Evolutionary conservation across 2,329 filamentous ascomycete species (phyloP), one percentile per base, ranked within the genome.

Genomic region (Pseudocercospora macadamiae): DNA sequence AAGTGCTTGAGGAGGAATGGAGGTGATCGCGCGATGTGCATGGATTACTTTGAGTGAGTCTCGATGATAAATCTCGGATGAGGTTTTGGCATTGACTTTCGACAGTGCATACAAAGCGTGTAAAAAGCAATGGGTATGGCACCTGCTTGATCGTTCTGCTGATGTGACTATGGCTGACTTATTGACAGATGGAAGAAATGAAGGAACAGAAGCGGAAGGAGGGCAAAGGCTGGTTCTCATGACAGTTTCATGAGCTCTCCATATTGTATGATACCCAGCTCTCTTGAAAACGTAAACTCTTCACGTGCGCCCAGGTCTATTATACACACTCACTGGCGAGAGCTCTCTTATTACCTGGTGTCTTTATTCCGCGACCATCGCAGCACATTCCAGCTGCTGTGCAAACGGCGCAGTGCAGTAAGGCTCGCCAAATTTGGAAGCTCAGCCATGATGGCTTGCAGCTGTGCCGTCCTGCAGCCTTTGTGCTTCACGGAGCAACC

Each of bases 41-140:
- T 83, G 64, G 93, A 97, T 75, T 97, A 96, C 73, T 97, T 99
- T 73, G 91, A 97, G 92, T 97, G 74, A 77, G 90, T 59, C 44
- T 16, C 10, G 23, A 34, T 18, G 14, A 23, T 52, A 19, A 54
- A 26, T 30, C 14, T 39, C 7, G 10, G n/a, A 51, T 12, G 21
- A 19, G 44, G 30, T 30, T 37, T 18, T 55, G 25, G 34, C 54
- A 19, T n/a, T 54, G n/a, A 16, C 34, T 37, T 48, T 25, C 21
- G 28, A 18, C 64, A 96, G 92, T 77, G 92, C 92, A 51, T 97
- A 97, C 75, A 86, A 92, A 59, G 91, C 96, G 63, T 97, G 93
- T 77, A 97, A 97, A 76, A 93, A 96, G 78, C 84, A 88, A 79
- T 97, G 93, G 93, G 92, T 96, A 82, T 69, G 85, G 77, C 19